Evolutionary conservation across 116 monocot genomes (phyloP).

Genomic region (Phalaenopsis hybrid): DNA sequence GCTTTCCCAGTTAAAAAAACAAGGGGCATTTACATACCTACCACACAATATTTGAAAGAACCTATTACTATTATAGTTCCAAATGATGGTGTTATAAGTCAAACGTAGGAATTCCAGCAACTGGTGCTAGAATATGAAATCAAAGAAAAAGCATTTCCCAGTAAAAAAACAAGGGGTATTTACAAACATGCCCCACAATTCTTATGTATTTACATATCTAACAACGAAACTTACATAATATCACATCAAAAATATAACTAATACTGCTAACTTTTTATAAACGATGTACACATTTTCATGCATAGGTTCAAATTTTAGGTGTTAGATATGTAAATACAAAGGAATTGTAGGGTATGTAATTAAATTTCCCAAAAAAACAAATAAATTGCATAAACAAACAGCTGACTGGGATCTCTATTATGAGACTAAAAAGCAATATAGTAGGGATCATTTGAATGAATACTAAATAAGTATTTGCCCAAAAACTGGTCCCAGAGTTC

Average conservation of each 20-base stretch:
- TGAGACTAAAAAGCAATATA: neutral
- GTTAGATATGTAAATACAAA: too few relatives aligned
- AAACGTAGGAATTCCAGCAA: neutral
- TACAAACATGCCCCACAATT: too few relatives aligned
- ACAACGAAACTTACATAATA: too few relatives aligned
- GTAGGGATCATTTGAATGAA: neutral
- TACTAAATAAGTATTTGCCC: neutral
- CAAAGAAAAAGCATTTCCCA: neutral
- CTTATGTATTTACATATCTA: too few relatives aligned
- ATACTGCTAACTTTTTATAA: too few relatives aligned
- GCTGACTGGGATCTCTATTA: neutral
- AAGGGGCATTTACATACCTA: too few relatives aligned
- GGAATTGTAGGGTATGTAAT: too few relatives aligned
- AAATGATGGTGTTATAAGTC: neutral
- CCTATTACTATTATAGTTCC: neutral
- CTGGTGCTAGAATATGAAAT: neutral
- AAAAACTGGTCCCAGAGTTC: neutral
- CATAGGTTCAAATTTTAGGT: too few relatives aligned
- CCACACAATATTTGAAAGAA: neutral
- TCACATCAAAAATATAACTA: too few relatives aligned
- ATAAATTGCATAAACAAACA: neutral
- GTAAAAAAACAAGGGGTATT: too few relatives aligned
- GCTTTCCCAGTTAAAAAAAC: neutral
- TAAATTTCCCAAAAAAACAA: neutral
- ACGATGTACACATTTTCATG: too few relatives aligned